These are phyloP conservation scores for Thielaviopsis populi DNA, from an alignment of 2,329 filamentous ascomycete species.

Conservation along the genomic window DNA sequence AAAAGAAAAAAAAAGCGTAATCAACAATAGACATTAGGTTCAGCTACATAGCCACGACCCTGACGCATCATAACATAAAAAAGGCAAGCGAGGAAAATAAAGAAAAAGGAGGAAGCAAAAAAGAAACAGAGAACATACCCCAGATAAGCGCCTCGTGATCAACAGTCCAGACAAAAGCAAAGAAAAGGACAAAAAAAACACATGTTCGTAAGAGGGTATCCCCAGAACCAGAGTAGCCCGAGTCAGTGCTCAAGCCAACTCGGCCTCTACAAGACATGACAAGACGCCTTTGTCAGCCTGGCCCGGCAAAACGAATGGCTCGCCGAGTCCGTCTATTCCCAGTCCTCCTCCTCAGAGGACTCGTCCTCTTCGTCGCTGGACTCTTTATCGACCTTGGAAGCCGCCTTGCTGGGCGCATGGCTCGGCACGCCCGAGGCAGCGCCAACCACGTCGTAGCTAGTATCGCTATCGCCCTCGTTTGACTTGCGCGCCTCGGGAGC, in stretches of 20 bases:
- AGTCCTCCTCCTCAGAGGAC: constrained; percentile 50
- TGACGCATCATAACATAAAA: not conserved
- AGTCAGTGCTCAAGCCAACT: not conserved
- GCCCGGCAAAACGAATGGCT: not conserved
- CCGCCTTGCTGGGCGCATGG: constrained; percentile 45
- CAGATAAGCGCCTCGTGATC: constrained; percentile 7
- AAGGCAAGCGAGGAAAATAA: not conserved
- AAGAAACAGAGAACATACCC: not conserved
- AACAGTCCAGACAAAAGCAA: constrained; percentile 10
- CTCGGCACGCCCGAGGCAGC: constrained; percentile 61
- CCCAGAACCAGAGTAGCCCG: not conserved
- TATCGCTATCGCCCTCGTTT: constrained; percentile 83
- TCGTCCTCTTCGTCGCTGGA: constrained; percentile 38
- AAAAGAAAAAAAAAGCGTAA: constrained; percentile 6
- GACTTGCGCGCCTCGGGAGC: constrained; percentile 50
- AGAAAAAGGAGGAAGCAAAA: not conserved
- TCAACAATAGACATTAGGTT: not conserved
- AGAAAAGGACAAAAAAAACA: constrained; percentile 7
- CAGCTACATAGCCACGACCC: not conserved
- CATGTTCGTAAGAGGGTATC: constrained; percentile 12
- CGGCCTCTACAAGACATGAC: not conserved
- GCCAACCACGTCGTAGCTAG: constrained; percentile 87
- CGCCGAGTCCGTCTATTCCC: constrained; percentile 41
- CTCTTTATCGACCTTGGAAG: constrained; percentile 38
- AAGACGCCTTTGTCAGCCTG: not conserved